phyloP scores from a whole-genome alignment of 257 asterid genomes.

The Osmanthus fragrans region DNA sequence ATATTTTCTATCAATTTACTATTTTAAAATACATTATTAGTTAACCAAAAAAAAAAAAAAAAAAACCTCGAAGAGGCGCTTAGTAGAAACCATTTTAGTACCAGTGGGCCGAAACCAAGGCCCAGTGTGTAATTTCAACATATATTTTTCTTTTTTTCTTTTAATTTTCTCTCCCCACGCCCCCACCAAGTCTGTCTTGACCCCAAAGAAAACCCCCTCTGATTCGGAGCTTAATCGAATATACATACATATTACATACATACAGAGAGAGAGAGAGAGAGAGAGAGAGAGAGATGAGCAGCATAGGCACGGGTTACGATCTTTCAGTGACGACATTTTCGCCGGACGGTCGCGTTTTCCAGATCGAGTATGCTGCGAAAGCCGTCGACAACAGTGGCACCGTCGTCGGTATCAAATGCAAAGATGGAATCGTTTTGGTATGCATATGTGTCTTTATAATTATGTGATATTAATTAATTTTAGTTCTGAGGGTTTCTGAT shows the following conservation, averaged over 20 bases:
- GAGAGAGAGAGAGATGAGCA: slow-evolving; percentile 48
- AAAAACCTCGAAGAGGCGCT: no score
- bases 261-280: no score
- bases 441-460: background rate
- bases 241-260: no score
- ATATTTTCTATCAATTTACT: no score
- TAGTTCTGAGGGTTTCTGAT: slow-evolving; percentile 23
- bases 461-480: slow-evolving; percentile 19
- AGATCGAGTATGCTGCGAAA: slow-evolving; percentile 95
- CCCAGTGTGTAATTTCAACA: no score
- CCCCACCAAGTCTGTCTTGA: slow-evolving; percentile 32
- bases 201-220: slow-evolving; percentile 40
- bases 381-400: slow-evolving; percentile 94
- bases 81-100: no score
- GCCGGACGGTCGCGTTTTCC: slow-evolving; percentile 93
- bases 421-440: slow-evolving; percentile 88
- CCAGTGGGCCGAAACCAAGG: no score
- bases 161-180: no score
- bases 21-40: no score
- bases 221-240: background rate
- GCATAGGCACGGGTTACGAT: slow-evolving; percentile 95
- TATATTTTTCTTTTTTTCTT: no score
- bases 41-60: no score
- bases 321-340: slow-evolving; percentile 90
- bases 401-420: slow-evolving; percentile 87